Evolutionary conservation across 257 asterid genomes (phyloP).

Genomic region (Lavandula angustifolia): DNA sequence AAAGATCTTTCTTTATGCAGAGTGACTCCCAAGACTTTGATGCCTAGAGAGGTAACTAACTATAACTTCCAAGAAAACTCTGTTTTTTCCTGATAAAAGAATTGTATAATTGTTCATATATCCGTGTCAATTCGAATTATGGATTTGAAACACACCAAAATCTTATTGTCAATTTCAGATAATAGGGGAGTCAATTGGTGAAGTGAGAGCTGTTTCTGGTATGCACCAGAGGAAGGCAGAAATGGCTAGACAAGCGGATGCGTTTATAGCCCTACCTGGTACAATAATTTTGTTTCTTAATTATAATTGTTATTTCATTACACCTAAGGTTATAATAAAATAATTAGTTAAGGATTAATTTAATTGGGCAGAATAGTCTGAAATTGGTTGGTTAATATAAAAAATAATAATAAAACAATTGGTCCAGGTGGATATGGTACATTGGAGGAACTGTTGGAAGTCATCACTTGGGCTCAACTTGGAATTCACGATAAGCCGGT

Average conservation of each 20-base stretch:
- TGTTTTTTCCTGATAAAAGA: too few relatives aligned
- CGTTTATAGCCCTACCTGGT: conserved; percentile 90
- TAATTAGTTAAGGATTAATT: too few relatives aligned
- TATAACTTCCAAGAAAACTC: background rate
- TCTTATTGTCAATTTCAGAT: conserved; percentile 42
- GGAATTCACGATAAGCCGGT: conserved; percentile 94
- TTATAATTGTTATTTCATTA: too few relatives aligned
- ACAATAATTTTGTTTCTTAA: background rate
- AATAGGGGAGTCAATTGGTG: conserved; percentile 85
- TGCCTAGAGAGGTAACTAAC: conserved; percentile 85
- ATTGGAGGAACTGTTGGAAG: conserved; percentile 82
- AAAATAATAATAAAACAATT: too few relatives aligned
- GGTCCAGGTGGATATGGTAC: conserved; percentile 90
- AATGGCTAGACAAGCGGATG: conserved; percentile 92
- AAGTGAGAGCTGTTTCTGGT: conserved; percentile 79
- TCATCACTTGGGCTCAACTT: conserved; percentile 93
- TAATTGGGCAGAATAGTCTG: too few relatives aligned
- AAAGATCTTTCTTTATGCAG: conserved; percentile 41
- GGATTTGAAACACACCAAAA: too few relatives aligned
- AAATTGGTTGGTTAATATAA: background rate
- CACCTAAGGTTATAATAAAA: too few relatives aligned
- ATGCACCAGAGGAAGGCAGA: conserved; percentile 96
- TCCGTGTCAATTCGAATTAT: too few relatives aligned
- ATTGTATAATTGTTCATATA: too few relatives aligned
- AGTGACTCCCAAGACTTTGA: conserved; percentile 74